Conservation (phyloP, 1,284 basidiomycete genomes). For the Puccinia hordei region DNA sequence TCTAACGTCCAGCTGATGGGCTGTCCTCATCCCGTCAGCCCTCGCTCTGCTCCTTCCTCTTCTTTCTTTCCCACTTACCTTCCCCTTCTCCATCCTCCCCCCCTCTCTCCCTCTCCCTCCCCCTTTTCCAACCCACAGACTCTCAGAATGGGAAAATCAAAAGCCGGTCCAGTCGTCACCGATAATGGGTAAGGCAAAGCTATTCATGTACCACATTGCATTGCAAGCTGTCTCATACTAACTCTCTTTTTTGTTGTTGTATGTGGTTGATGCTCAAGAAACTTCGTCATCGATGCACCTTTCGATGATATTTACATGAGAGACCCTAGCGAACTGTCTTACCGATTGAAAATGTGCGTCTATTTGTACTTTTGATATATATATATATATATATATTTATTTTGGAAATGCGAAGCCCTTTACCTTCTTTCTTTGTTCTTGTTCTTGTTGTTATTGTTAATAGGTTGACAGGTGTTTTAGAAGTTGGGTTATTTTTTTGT, state of each 20-base stretch:
- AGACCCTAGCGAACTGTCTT: conserved; percentile 65
- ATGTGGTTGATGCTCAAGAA: conserved; percentile 63
- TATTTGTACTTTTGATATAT: too few species aligned
- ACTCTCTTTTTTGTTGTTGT: not conserved
- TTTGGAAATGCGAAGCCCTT: not conserved
- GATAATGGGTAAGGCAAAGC: conserved; percentile 68
- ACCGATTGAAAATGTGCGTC: conserved; percentile 57
- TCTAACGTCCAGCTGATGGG: conserved; percentile 56
- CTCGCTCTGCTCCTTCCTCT: not conserved
- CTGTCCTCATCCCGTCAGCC: conserved; percentile 54
- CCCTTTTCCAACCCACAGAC: conserved; percentile 60
- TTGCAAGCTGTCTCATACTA: not conserved
- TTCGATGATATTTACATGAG: conserved; percentile 72
- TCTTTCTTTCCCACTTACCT: too few species aligned
- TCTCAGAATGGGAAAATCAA: conserved; percentile 73
- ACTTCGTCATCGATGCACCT: conserved; percentile 90
- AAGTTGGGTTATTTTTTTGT: conserved; percentile 95
- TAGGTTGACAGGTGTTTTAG: conserved; percentile 89
- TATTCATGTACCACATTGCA: not conserved
- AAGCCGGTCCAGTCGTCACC: conserved; percentile 81
- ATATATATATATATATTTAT: conserved; percentile 49
- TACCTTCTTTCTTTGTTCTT: conserved; percentile 60
- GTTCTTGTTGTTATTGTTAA: too few species aligned
- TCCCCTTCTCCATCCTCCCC: conserved; percentile 11
- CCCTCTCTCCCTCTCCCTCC: conserved; percentile 13